Base-by-base conservation (phyloP, 306 rosid genomes). In the Fragaria vesca region DNA sequence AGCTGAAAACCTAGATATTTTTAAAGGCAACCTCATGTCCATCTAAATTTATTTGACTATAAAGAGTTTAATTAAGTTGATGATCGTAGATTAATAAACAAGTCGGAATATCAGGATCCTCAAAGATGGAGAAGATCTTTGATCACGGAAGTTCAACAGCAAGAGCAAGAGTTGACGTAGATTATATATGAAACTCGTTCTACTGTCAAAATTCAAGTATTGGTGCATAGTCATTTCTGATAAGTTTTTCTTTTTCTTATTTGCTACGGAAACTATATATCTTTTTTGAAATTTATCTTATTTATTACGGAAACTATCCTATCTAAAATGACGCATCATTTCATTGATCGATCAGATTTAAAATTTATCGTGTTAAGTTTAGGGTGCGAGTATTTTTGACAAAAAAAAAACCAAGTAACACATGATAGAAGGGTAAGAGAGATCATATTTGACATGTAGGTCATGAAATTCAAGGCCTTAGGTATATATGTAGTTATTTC, bases 41-140 rank as follows among this genome's bases (percentile, higher is more conserved):
- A 36, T 40, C 57, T 46, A 38, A 66, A 18, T 30, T 50, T 71
- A 61, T 79, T 79, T 62, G 51, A 58, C 20, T 43, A 24, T 24
- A 21, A 26, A 1, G 16, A 46, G 40, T 67, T 0, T 16, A 16
- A 6, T 52, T 20, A 10, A 24, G 0, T 21, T 58, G 16, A 24
- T 58, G 65, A 3, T 21, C 10, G 65, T 58, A 58, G 4, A n/a
- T 8, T 57, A 57, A 1, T 57, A 15, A 3, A 57, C 13, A n/a
- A 55, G 30, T 21, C 28, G 30, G 62, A 55, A n/a, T 55, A 55
- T 5, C 2, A 54, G 63, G 63, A 57, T 57, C 63, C 63, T 57
- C 15, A 10, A 21, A 21, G 63, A 21, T 57, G 32, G 13, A 57
- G 30, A 24, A 24, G 63, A 57, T 21, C 63, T 57, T 57, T 57